A percentile compares a stretch with the other conserved stretches of the same genome.
Evolutionary conservation across 495 filamentous ascomycete species (phyloP).

Genomic region (Penicillium fimorum): DNA sequence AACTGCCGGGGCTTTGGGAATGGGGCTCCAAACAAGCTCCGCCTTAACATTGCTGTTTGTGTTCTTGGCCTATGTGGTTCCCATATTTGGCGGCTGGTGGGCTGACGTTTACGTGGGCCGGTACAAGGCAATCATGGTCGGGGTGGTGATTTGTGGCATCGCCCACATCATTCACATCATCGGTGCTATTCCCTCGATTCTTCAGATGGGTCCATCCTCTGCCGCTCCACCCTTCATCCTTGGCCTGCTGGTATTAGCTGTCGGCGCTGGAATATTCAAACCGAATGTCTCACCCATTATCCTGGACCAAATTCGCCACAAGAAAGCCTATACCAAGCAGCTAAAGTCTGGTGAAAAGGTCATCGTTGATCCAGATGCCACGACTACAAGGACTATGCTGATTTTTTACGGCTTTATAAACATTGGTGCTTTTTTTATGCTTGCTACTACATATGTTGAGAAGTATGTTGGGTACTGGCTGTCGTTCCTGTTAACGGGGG

Average conservation of each 20-base stretch:
- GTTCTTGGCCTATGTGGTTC: constrained; percentile 59
- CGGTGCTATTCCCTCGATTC: constrained; percentile 56
- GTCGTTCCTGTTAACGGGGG: constrained; percentile 32
- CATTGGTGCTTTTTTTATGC: constrained; percentile 37
- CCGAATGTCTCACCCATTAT: constrained; percentile 39
- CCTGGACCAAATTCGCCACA: constrained; percentile 34
- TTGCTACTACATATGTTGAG: constrained; percentile 41
- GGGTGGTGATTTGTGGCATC: constrained; percentile 59
- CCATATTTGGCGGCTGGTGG: constrained; percentile 58
- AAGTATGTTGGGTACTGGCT: constrained; percentile 44
- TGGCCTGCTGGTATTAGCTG: constrained; percentile 42
- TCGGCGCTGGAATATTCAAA: constrained; percentile 43
- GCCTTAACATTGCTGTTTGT: constrained; percentile 58
- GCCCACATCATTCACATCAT: constrained; percentile 63
- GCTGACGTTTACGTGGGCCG: constrained; percentile 59
- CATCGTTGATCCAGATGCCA: constrained; percentile 39
- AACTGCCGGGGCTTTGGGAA: constrained; percentile 59
- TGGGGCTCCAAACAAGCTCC: constrained; percentile 57
- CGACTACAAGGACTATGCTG: constrained; percentile 33
- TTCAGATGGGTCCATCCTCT: constrained; percentile 49
- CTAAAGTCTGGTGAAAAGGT: constrained; percentile 43
- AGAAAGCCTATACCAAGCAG: constrained; percentile 32
- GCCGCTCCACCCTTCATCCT: constrained; percentile 58
- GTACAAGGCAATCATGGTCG: constrained; percentile 54
- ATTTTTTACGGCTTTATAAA: constrained; percentile 42